Conservation (phyloP, 2,329 filamentous ascomycete species). For the Alternaria rosae region DNA sequence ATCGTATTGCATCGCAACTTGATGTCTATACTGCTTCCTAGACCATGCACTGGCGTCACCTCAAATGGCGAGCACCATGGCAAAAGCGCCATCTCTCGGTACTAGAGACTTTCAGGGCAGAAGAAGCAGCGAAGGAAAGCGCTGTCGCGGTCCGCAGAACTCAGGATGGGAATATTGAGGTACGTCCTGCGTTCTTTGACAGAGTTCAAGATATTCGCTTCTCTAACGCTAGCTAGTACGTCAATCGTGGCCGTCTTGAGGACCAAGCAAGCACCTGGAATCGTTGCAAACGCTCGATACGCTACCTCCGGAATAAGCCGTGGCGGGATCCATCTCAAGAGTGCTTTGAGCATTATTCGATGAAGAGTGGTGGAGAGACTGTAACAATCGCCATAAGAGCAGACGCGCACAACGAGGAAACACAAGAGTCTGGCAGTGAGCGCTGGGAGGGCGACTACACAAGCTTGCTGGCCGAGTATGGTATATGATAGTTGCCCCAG, state of each 20-base stretch:
- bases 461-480: not conserved
- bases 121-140: not conserved
- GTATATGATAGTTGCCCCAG: not conserved
- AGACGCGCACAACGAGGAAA: not conserved
- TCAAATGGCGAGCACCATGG: conserved; percentile 5
- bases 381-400: not conserved
- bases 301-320: not conserved
- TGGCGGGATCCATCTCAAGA: not conserved
- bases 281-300: conserved; percentile 1
- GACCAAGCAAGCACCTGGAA: not conserved
- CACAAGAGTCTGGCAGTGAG: not conserved
- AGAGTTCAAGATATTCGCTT: not conserved
- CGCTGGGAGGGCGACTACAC: not conserved
- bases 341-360: not conserved
- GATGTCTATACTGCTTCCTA: not conserved
- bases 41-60: conserved; percentile 11
- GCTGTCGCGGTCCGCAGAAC: not conserved
- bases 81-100: conserved; percentile 1
- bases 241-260: conserved; percentile 2
- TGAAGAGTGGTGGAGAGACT: conserved; percentile 7
- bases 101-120: conserved; percentile 3
- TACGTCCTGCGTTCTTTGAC: not conserved
- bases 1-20: not conserved
- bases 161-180: not conserved
- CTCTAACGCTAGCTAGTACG: not conserved